Conservation (phyloP, 176 grass and related monocot genomes). For the Eragrostis nindensis region DNA sequence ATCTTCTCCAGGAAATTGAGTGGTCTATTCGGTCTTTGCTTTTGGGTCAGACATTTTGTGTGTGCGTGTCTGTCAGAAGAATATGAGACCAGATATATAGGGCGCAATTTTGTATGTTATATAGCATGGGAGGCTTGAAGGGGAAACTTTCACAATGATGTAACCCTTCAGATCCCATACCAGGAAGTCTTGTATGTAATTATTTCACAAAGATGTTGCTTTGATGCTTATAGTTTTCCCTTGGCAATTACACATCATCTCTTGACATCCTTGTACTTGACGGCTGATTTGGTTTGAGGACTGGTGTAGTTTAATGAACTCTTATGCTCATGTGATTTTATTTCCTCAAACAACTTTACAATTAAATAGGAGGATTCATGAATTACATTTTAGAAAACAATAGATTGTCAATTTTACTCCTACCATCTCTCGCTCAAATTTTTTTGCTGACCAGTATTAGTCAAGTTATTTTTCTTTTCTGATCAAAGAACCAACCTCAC, state of each 20-base stretch:
- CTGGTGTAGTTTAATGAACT: too few relatives aligned
- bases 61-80: neutral
- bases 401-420: too few relatives aligned
- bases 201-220: neutral
- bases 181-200: neutral
- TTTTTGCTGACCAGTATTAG: too few relatives aligned
- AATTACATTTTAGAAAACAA: too few relatives aligned
- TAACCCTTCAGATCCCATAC: neutral
- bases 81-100: neutral
- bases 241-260: neutral
- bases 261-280: neutral
- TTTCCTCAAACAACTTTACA: too few relatives aligned
- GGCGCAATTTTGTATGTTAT: neutral
- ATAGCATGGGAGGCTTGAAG: slow-evolving; percentile 5
- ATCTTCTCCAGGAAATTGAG: neutral
- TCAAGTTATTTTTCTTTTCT: too few relatives aligned
- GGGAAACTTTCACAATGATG: neutral
- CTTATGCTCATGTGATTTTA: too few relatives aligned
- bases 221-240: neutral
- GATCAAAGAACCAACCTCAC: too few relatives aligned
- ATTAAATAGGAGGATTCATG: too few relatives aligned
- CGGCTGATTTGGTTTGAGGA: too few relatives aligned
- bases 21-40: neutral
- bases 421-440: too few relatives aligned
- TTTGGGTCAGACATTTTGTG: neutral